Evolutionary conservation across 192 early-diverging fungal genomes (phyloP), one percentile per base, ranked within the genome.

Genomic region (Coemansia nantahalensis): DNA sequence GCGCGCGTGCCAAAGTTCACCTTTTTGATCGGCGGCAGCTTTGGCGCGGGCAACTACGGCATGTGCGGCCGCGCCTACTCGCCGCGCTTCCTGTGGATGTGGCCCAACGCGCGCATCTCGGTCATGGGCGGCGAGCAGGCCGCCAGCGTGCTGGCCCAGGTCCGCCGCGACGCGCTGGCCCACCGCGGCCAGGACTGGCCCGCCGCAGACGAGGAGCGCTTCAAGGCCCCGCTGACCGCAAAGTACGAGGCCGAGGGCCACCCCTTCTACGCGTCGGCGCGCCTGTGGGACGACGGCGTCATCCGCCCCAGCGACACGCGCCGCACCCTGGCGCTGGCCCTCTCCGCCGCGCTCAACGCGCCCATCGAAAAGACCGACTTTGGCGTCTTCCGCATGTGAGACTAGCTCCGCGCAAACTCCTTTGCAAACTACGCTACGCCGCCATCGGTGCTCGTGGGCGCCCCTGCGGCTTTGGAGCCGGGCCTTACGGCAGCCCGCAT

Each of bases 101-200:
- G 92, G 90, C 95, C 95, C 51, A 88, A 88, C 51, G 83, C 91
- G 19, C 81, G 95, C 18, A 93, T 98, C 54, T 90, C 88, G 28
- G 95, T 98, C 11, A 98, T 98, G 95, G 95, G 95, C 52, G 95
- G 95, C 41, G 93, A 96, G 68, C 92, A 98, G 74, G 90, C 91
- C 22, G 90, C 95, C 12, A 86, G 84, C 35, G 95, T 98, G 16
- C 75, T 98, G 39, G 84, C 94, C 7, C 90, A 91, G 51, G 85
- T 96, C 46, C 89, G 82, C 48, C 78, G 88, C 34, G 92, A 92
- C 54, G 82, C 84, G 10, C 88, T 89, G 70, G 84, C 54, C 23
- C 88, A 87, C 75, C 84, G 82, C 52, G 90, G 87, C 18, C 74
- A 88, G 59, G 22, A 69, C 46, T 97, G 93, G 90, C 46, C 85